Evolutionary conservation across 2,329 filamentous ascomycete genomes (phyloP).

Genomic region (Aureobasidium sp.): DNA sequence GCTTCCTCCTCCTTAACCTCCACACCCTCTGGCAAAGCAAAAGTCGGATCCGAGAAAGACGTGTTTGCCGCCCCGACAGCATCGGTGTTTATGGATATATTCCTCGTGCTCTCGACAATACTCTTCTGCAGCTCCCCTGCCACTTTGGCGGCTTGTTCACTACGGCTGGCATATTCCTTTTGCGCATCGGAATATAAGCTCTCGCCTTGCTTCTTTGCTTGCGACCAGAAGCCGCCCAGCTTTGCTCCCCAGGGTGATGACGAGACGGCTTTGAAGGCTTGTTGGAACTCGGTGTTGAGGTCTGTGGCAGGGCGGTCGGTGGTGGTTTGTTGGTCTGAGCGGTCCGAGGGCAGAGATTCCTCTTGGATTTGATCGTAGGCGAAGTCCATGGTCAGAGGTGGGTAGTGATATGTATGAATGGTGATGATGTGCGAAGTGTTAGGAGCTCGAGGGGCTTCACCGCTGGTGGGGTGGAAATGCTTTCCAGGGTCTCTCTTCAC

Average conservation of each 20-base stretch:
- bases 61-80: constrained; percentile 18
- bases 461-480: constrained; percentile 3
- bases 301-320: constrained; percentile 39
- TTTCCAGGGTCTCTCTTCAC: constrained; percentile 3
- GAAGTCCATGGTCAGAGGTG: constrained; percentile 64
- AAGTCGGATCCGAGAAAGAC: constrained; percentile 21
- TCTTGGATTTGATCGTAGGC: constrained; percentile 96
- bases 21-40: constrained; percentile 13
- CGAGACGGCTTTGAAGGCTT: constrained; percentile 90
- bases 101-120: constrained; percentile 54
- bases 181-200: constrained; percentile 75
- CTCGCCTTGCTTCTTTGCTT: constrained; percentile 90
- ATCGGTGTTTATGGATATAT: constrained; percentile 53
- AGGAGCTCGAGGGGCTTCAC: neutral
- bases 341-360: constrained; percentile 51
- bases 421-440: neutral
- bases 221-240: constrained; percentile 77
- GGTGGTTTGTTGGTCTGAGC: neutral
- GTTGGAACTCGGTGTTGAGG: constrained; percentile 82
- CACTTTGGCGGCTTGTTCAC: constrained; percentile 65
- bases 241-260: constrained; percentile 83
- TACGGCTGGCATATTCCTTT: constrained; percentile 70
- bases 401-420: neutral
- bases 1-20: constrained; percentile 20
- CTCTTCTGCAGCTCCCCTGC: constrained; percentile 55